Percentiles rank a stretch among this genome's conserved stretches.
Conservation (phyloP, 306 rosid species). For the Albizia julibrissin region DNA sequence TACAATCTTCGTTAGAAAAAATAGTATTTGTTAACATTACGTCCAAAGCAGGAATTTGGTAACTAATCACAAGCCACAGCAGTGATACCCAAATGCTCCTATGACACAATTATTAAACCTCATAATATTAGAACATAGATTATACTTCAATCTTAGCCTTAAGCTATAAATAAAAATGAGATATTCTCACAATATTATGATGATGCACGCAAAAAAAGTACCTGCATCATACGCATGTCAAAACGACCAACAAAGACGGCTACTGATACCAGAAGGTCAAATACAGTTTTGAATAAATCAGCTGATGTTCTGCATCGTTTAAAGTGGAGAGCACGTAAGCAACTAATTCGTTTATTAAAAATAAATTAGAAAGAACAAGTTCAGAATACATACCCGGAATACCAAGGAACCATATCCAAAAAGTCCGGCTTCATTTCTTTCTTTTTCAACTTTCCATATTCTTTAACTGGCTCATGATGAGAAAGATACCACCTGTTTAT, state of each 20-base stretch:
- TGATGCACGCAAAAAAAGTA: conserved; percentile 29
- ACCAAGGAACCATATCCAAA: conserved; percentile 99
- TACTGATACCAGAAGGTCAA: conserved; percentile 93
- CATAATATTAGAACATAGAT: background rate
- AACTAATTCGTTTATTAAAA: conserved; percentile 22
- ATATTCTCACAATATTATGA: conserved; percentile 12
- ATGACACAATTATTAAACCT: background rate
- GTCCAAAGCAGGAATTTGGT: background rate
- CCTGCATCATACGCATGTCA: conserved; percentile 99
- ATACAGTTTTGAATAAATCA: conserved; percentile 97
- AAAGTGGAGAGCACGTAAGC: conserved; percentile 33
- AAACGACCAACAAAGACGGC: conserved; percentile 98
- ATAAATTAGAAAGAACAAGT: conserved; percentile 7
- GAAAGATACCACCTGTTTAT: conserved; percentile 92
- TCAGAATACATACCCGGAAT: conserved; percentile 72
- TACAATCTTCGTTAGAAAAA: too few species aligned
- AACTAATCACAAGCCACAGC: background rate
- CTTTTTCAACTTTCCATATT: conserved; percentile 75
- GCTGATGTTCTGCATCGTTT: conserved; percentile 88
- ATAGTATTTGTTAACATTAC: background rate
- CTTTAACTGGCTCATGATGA: conserved; percentile 84
- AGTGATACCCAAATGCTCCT: background rate
- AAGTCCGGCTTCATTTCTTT: conserved; percentile 93
- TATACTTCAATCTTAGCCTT: background rate
- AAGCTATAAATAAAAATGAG: conserved; percentile 20